Conservation (phyloP, 176 grass and related monocot species). For the Juncus inflexus region DNA sequence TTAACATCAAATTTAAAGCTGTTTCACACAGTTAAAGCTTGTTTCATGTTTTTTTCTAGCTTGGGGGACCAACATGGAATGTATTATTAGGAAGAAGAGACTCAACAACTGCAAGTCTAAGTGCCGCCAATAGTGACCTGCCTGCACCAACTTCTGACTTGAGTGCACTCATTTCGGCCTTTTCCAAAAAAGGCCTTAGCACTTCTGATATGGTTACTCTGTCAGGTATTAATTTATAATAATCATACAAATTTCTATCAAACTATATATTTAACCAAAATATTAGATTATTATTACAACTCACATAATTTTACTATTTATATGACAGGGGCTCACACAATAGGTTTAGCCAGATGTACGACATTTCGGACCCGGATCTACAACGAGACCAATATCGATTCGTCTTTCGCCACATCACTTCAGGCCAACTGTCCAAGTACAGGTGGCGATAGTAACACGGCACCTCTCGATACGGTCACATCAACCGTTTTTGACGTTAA, state of each 20-base stretch:
- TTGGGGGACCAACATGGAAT: conserved; percentile 47
- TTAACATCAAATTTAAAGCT: not conserved
- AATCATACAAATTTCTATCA: not conserved
- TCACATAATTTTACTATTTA: not conserved
- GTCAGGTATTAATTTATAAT: conserved; percentile 32
- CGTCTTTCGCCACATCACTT: conserved; percentile 35
- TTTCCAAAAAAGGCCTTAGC: conserved; percentile 47
- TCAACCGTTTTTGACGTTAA: conserved; percentile 41
- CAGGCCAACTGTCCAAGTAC: conserved; percentile 36
- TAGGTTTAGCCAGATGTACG: conserved; percentile 42
- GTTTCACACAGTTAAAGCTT: not conserved
- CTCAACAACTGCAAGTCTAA: conserved; percentile 40
- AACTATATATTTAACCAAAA: not conserved
- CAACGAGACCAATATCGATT: conserved; percentile 52
- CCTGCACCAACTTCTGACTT: conserved; percentile 37
- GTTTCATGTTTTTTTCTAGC: conserved; percentile 30
- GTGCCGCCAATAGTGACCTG: conserved; percentile 44
- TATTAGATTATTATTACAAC: not conserved
- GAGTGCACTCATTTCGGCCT: conserved; percentile 34
- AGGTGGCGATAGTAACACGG: conserved; percentile 33
- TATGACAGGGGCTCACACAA: conserved; percentile 55
- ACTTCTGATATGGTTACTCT: conserved; percentile 59
- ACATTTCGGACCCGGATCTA: conserved; percentile 49
- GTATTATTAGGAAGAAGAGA: conserved; percentile 64
- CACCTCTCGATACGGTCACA: conserved; percentile 40